A percentile compares a stretch with the other conserved stretches of the same genome.
Evolutionary conservation across 306 rosid species (phyloP).

Genomic region (Parietaria judaica): DNA sequence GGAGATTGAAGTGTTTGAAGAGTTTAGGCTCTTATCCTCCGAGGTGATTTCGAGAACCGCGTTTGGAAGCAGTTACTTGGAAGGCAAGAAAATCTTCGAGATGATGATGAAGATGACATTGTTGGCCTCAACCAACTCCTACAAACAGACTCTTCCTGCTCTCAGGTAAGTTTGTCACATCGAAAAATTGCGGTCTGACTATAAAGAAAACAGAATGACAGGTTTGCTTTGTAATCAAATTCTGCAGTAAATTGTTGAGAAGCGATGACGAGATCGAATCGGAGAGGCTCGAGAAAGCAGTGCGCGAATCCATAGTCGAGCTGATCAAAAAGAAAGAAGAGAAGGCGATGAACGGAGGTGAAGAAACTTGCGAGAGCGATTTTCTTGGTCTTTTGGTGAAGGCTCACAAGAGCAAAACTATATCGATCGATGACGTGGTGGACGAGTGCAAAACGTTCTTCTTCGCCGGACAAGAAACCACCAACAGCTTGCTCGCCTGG

Average conservation of each 20-base stretch:
- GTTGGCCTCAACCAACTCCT: conserved; percentile 3
- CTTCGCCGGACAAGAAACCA: conserved; percentile 28
- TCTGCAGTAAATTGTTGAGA: conserved; percentile 13
- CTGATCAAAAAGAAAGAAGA: conserved; percentile 18
- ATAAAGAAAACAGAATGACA: background rate
- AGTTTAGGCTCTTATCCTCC: conserved; percentile 19
- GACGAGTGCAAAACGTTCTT: conserved; percentile 32
- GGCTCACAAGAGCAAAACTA: conserved; percentile 13
- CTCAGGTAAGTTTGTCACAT: conserved; percentile 12
- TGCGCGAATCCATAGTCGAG: conserved; percentile 8
- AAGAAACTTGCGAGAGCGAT: conserved; percentile 24
- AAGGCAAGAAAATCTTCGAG: conserved; percentile 20
- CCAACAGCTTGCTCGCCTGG: conserved; percentile 25
- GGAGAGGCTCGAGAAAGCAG: conserved; percentile 21
- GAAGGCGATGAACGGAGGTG: conserved; percentile 9
- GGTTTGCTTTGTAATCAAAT: background rate
- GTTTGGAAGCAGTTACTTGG: conserved; percentile 28
- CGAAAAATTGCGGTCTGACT: background rate
- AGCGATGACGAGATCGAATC: conserved; percentile 18
- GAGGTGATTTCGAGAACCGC: conserved; percentile 26
- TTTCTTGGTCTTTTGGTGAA: conserved; percentile 22
- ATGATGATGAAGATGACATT: conserved; percentile 12
- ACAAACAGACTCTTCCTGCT: conserved; percentile 18
- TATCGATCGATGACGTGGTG: conserved; percentile 19
- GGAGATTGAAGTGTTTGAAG: conserved; percentile 22